Percentiles rank a stretch among this genome's conserved stretches.
Conservation (phyloP, 768 basidiomycete genomes). For the Dictyophora rubrovolvata region DNA sequence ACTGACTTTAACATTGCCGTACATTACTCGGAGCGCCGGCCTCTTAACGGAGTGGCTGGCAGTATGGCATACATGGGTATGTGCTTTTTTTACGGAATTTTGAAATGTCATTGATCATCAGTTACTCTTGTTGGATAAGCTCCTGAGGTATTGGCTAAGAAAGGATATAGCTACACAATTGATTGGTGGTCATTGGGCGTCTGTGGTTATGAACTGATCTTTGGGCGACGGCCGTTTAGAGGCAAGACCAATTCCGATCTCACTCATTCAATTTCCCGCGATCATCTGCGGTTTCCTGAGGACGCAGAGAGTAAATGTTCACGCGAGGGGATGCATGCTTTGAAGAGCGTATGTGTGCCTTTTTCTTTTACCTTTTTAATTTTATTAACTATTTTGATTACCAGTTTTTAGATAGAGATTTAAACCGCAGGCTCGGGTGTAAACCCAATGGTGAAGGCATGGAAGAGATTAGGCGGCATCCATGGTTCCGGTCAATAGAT, state of each 20-base stretch:
- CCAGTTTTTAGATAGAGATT: conserved; percentile 83
- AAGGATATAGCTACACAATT: conserved; percentile 88
- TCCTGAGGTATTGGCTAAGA: conserved; percentile 72
- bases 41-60: conserved; percentile 86
- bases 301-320: conserved; percentile 75
- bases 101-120: neutral
- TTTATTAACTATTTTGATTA: neutral
- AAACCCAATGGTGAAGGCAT: conserved; percentile 70
- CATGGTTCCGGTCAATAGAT: conserved; percentile 36
- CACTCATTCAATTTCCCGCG: conserved; percentile 86
- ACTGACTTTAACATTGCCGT: conserved; percentile 99
- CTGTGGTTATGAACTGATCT: conserved; percentile 85
- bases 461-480: conserved; percentile 53
- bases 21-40: conserved; percentile 79
- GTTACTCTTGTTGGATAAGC: conserved; percentile 19
- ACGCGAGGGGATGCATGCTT: conserved; percentile 62
- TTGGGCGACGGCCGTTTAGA: conserved; percentile 85
- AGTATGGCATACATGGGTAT: conserved; percentile 99
- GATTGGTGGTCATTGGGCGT: conserved; percentile 98
- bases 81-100: conserved; percentile 13
- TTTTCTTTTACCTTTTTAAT: neutral
- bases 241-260: conserved; percentile 89
- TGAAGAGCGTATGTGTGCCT: conserved; percentile 58
- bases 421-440: conserved; percentile 70
- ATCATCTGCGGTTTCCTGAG: conserved; percentile 82